A percentile compares a stretch with the other conserved stretches of the same genome.
These are phyloP conservation scores for Verticillium klebahnii DNA, from an alignment of 2,329 filamentous ascomycete species.

Conservation along the genomic window DNA sequence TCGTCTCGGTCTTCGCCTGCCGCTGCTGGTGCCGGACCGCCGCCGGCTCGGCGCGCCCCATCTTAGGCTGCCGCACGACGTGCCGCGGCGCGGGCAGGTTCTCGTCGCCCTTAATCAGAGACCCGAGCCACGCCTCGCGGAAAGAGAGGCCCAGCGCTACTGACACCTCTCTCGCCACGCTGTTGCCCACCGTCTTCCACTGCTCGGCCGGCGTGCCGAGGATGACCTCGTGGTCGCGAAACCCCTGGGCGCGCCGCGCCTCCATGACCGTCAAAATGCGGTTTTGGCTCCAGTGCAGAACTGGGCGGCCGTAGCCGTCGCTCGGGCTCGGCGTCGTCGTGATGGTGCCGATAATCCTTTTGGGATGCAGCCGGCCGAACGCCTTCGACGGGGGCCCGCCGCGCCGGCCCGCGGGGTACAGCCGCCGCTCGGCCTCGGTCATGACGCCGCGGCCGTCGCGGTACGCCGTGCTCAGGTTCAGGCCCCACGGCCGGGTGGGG, in stretches of 20 bases:
- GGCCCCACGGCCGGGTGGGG: conserved; percentile 52
- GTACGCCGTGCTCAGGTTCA: conserved; percentile 46
- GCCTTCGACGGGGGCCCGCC: conserved; percentile 25
- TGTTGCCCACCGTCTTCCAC: conserved; percentile 69
- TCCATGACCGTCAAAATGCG: conserved; percentile 63
- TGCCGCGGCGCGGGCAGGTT: neutral
- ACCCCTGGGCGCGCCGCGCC: conserved; percentile 63
- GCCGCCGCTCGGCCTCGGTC: conserved; percentile 29
- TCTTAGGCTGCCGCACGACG: neutral
- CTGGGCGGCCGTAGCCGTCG: conserved; percentile 51
- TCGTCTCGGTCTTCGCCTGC: neutral
- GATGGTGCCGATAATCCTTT: conserved; percentile 57
- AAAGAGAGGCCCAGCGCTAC: conserved; percentile 61
- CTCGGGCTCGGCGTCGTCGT: conserved; percentile 46
- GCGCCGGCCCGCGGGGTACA: conserved; percentile 29
- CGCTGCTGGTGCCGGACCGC: too few species aligned
- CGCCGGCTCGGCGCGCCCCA: neutral
- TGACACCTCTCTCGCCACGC: conserved; percentile 65
- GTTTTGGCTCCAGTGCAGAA: conserved; percentile 62
- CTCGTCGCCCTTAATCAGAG: conserved; percentile 17
- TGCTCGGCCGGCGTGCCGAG: conserved; percentile 53
- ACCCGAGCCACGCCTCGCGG: conserved; percentile 50
- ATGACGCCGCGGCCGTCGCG: conserved; percentile 29
- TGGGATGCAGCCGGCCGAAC: conserved; percentile 49
- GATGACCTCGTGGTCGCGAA: conserved; percentile 65